Evolutionary conservation across 495 filamentous ascomycete species (phyloP).

Genomic region (Penicillium paxilli): DNA sequence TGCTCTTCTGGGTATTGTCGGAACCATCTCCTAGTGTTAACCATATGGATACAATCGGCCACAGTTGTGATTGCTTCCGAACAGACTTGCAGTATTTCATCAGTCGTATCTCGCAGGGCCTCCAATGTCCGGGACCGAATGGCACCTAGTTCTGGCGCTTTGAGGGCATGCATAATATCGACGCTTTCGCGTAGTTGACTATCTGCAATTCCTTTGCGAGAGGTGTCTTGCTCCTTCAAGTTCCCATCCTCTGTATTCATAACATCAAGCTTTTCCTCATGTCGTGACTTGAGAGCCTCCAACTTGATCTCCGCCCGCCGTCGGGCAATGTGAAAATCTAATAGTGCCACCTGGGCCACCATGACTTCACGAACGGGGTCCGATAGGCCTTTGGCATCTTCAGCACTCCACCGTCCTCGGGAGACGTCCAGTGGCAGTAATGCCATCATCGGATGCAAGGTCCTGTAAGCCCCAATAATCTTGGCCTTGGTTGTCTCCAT

Average conservation of each 20-base stretch:
- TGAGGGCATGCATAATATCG: conserved; percentile 4
- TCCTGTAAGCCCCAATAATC: conserved; percentile 14
- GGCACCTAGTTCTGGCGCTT: conserved; percentile 1
- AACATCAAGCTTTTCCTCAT: conserved; percentile 8
- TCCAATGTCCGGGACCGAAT: conserved; percentile 7
- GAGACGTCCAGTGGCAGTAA: conserved; percentile 31
- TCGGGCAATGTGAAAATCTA: conserved; percentile 22
- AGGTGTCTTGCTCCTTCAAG: too few relatives aligned
- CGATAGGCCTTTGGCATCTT: conserved; percentile 17
- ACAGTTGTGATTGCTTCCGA: conserved; percentile 3
- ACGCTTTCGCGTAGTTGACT: not conserved
- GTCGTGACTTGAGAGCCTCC: not conserved
- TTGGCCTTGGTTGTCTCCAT: conserved; percentile 10
- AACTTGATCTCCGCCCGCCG: not conserved
- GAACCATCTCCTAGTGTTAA: conserved; percentile 15
- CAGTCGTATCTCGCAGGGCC: conserved; percentile 6
- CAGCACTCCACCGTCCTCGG: conserved; percentile 21
- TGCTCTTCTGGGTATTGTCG: not conserved
- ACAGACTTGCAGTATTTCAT: conserved; percentile 5
- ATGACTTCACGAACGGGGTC: conserved; percentile 20
- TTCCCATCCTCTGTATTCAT: too few relatives aligned
- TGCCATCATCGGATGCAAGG: conserved; percentile 20
- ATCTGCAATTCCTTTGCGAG: not conserved
- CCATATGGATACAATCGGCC: conserved; percentile 7
- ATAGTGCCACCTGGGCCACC: conserved; percentile 9